Evolutionary conservation across 352 stramenopile species (phyloP).

Genomic region (Hyphochytrium catenoides): DNA sequence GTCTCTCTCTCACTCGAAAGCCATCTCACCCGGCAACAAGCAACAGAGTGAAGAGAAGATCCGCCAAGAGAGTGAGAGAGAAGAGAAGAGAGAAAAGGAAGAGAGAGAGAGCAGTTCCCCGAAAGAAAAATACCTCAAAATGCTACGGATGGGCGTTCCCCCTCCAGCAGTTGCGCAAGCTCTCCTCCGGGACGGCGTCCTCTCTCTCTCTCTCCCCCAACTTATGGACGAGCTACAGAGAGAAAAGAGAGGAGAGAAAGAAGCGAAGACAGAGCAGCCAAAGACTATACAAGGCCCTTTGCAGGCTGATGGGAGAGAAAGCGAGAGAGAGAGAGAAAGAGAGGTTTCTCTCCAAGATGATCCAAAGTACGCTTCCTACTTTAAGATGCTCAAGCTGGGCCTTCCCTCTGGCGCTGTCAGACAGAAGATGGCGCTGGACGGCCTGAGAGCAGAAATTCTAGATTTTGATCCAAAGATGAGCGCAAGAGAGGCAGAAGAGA

Average conservation of each 20-base stretch:
- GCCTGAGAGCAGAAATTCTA: too few species aligned
- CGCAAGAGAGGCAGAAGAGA: too few species aligned
- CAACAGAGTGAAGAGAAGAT: background rate
- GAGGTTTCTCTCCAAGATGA: constrained; percentile 27
- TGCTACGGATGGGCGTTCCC: constrained; percentile 16
- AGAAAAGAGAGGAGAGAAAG: background rate
- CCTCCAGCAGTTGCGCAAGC: constrained; percentile 11
- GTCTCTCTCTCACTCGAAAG: constrained; percentile 9
- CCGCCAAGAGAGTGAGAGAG: constrained; percentile 22
- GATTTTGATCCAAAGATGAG: too few species aligned
- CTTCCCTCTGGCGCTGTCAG: constrained; percentile 60
- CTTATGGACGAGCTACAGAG: constrained; percentile 1
- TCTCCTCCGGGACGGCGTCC: constrained; percentile 3
- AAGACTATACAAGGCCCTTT: background rate
- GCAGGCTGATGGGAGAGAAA: constrained; percentile 7
- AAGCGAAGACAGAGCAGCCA: background rate
- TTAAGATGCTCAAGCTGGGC: constrained; percentile 79
- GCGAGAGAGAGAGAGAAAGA: constrained; percentile 8
- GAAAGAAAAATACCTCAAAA: constrained; percentile 25
- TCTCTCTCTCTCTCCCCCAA: constrained; percentile 2
- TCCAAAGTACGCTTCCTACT: constrained; percentile 55
- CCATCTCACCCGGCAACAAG: background rate
- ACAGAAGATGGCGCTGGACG: constrained; percentile 73
- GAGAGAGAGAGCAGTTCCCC: too few species aligned
- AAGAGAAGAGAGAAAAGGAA: constrained; percentile 4